A percentile compares a stretch with the other conserved stretches of the same genome.
Conservation (phyloP, 805 yeast genomes). For the Candida silvicultrix region DNA sequence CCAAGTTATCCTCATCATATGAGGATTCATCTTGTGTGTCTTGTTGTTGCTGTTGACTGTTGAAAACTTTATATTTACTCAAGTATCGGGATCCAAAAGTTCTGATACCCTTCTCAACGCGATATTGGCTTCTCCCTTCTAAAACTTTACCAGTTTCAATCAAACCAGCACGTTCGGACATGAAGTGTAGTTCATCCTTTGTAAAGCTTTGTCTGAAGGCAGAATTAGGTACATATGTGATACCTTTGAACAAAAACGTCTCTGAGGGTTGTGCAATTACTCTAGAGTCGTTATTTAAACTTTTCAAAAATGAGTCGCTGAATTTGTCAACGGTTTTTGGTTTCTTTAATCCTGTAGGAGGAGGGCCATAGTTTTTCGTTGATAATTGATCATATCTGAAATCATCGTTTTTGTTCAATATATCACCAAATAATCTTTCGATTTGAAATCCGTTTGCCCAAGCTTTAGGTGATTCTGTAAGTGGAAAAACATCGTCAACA, state of each 20-base stretch:
- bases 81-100: conserved; percentile 18
- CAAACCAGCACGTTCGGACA: not conserved
- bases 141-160: not conserved
- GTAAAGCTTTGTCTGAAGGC: not conserved
- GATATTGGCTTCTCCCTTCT: conserved; percentile 4
- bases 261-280: not conserved
- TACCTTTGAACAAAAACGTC: not conserved
- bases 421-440: conserved; percentile 33
- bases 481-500: conserved; percentile 38
- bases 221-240: not conserved
- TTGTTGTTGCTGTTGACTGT: conserved; percentile 29
- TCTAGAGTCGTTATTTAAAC: not conserved
- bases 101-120: not conserved
- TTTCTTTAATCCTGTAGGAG: conserved; percentile 1
- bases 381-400: conserved; percentile 13
- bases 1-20: not conserved
- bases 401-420: conserved; percentile 18
- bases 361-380: not conserved
- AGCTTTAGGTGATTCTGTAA: conserved; percentile 25
- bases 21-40: not conserved
- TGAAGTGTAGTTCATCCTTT: not conserved
- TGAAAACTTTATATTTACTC: conserved; percentile 19
- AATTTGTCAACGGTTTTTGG: conserved; percentile 4
- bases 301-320: not conserved
- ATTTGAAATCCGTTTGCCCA: conserved; percentile 36